A percentile compares a stretch with the other conserved stretches of the same genome.
phyloP scores from a whole-genome alignment of 2,329 filamentous ascomycete genomes.

The Trichoderma koningii region DNA sequence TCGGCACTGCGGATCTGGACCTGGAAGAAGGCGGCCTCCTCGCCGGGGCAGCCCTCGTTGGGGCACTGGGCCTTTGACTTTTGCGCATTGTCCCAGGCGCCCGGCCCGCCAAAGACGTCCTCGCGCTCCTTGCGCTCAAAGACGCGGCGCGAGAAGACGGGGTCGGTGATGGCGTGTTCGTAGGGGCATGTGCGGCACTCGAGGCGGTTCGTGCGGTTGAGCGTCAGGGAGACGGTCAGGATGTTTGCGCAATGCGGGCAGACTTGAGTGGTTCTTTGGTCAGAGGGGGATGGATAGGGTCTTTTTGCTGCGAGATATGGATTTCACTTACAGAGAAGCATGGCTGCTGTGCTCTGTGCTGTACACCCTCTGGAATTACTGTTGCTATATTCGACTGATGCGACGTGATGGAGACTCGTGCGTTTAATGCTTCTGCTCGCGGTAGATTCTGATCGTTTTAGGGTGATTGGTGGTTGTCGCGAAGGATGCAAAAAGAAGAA shows the following conservation, averaged over 20 bases:
- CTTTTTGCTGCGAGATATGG: too few relatives aligned
- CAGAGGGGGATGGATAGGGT: slow-evolving; percentile 18
- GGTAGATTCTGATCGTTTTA: too few relatives aligned
- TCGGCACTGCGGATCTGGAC: slow-evolving; percentile 97
- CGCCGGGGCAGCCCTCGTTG: slow-evolving; percentile 75
- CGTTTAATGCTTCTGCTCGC: too few relatives aligned
- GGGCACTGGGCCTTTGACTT: slow-evolving; percentile 83
- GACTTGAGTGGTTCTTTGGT: slow-evolving; percentile 51
- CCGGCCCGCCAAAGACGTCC: slow-evolving; percentile 84
- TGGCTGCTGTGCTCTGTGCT: slow-evolving; percentile 39
- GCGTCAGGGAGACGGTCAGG: slow-evolving; percentile 68
- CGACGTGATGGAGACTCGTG: not conserved
- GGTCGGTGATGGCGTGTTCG: slow-evolving; percentile 76
- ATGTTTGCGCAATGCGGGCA: slow-evolving; percentile 84
- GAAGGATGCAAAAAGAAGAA: not conserved
- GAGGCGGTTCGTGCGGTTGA: slow-evolving; percentile 72
- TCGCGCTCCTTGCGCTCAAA: slow-evolving; percentile 87
- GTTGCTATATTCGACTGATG: not conserved
- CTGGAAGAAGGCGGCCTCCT: slow-evolving; percentile 90
- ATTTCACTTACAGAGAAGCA: slow-evolving; percentile 64
- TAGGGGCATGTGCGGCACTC: slow-evolving; percentile 96
- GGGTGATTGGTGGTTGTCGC: too few relatives aligned
- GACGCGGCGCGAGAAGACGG: slow-evolving; percentile 78
- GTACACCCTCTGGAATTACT: not conserved
- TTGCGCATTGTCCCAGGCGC: slow-evolving; percentile 88